phyloP scores from a whole-genome alignment of 2,329 filamentous ascomycete genomes.

The Scedosporium dehoogii region DNA sequence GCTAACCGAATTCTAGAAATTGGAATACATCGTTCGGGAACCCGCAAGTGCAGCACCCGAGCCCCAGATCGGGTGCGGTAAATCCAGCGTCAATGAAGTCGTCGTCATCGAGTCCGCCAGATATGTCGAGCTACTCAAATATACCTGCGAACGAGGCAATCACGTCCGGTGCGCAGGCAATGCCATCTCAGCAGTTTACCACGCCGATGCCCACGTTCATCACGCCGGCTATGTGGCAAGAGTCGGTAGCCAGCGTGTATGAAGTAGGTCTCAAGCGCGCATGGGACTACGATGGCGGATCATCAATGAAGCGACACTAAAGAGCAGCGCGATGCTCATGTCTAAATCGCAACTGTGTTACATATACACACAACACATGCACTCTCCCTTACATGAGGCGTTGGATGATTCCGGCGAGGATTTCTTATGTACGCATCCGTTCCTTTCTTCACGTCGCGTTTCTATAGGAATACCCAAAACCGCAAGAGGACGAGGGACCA shows the following conservation, averaged over 20 bases:
- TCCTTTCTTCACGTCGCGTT: background rate
- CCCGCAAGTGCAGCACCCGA: conserved; percentile 8
- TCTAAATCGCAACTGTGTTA: background rate
- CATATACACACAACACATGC: background rate
- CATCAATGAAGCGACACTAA: conserved; percentile 16
- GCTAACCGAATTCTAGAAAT: conserved; percentile 1
- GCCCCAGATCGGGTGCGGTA: conserved; percentile 29
- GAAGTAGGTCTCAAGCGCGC: conserved; percentile 52
- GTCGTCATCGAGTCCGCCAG: conserved; percentile 4
- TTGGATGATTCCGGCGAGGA: background rate
- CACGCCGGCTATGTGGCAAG: conserved; percentile 64
- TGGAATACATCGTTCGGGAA: conserved; percentile 4
- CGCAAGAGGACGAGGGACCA: background rate
- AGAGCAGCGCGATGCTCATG: background rate
- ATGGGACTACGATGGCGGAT: conserved; percentile 44
- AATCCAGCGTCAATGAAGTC: conserved; percentile 34
- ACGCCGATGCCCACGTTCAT: conserved; percentile 49
- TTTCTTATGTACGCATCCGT: background rate
- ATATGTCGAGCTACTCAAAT: conserved; percentile 26
- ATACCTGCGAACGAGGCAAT: conserved; percentile 42
- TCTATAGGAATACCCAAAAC: background rate
- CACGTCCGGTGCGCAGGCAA: conserved; percentile 32
- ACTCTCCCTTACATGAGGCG: background rate
- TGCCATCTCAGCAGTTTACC: conserved; percentile 39
- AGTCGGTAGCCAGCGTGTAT: conserved; percentile 60